Evolutionary conservation across 2,329 filamentous ascomycete genomes (phyloP), one percentile per base, ranked within the genome.

Genomic region (Fusarium mexicanum): DNA sequence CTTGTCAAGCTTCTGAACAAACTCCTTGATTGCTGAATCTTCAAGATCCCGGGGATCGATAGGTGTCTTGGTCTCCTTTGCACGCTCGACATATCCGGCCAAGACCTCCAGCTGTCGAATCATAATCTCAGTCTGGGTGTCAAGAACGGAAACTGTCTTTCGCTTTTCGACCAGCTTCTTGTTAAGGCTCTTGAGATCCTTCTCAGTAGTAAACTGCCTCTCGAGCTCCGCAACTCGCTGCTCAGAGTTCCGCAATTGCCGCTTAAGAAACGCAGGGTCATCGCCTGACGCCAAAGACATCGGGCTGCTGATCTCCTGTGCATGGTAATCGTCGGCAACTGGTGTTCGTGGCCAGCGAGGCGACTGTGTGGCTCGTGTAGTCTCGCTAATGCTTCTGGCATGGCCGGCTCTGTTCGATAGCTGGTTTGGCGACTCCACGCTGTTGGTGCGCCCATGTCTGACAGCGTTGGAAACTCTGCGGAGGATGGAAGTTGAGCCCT

Each of bases 81-180:
- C 95, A 60, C 90, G 91, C 80, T 96, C 93, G 26, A 98, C 91
- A 80, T 96, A 96, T 51, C 95, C 94, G 8, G 94, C 95, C 78
- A 98, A 89, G 43, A 96, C 92, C 79, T 97, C 94, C 24, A 98
- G 87, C 82, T 98, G 95, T 46, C 94, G 92, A 78, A 98, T 94
- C 84, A 98, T 96, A 81, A 98, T 95, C 83, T 98, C 96, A 58
- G 95, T 94, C 83, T 98, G 94, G 1, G 95, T 96, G 81, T 98
- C 96, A 59, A 98, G 87, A 24, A 97, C 93, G 12, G 96, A 96
- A 81, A 99, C 96, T 0, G 96, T 98, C 78, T 97, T 98, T 67
- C 96, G 90, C 85, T 98, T 98, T 83, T 98, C 95, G 41, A 93
- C 88, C 31, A 98, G 86, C 80, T 95, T 96, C 77, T 93, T 95